Evolutionary conservation across 1,139 yeast genomes (phyloP), one percentile per base, ranked within the genome.

Genomic region (Pichia sp.): DNA sequence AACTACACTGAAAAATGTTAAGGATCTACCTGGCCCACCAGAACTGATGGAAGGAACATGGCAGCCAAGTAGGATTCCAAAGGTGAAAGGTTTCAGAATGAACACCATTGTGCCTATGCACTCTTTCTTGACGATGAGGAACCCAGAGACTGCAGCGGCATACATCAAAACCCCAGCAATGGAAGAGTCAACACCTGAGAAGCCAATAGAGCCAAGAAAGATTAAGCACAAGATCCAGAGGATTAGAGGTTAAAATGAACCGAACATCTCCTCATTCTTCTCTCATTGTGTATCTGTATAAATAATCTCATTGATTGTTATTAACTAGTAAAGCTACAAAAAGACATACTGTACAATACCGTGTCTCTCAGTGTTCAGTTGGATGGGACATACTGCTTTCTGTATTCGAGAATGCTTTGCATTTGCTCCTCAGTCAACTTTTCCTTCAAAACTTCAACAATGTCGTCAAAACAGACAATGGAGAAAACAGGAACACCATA

Each of bases 81-180:
- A 62, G 42, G 96, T 93, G 15, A 74, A 75, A 51, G 96, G 96
- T 12, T 82, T 84, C 67, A 74, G 70, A 49, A 81, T 88, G 83
- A 86, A 84, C 59, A 73, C 78, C 6, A 77, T 88, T 34, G 86
- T 87, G 18, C 98, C 98, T 13, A 67, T 86, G 22, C 86, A 82
- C 52, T 81, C 94, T 34, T 74, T 79, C 22, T 77, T 81, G 32
- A 70, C 88, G 30, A 70, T 85, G 64, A 88, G 84, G 29, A 91
- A 85, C 50, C 96, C 96, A 37, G 77, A 79, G 70, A 78, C 87
- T 2, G 86, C 82, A 47, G 60, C 69, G 38, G 72, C 83, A 23
- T 82, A 83, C 52, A 80, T 76, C 32, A 59, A 66, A 3, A 55
- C 56, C 13, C 45, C 63, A 15, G 42, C 42, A 3, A 39, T 38